Evolutionary conservation across 495 filamentous ascomycete genomes (phyloP).

Genomic region (Aspergillus steynii): DNA sequence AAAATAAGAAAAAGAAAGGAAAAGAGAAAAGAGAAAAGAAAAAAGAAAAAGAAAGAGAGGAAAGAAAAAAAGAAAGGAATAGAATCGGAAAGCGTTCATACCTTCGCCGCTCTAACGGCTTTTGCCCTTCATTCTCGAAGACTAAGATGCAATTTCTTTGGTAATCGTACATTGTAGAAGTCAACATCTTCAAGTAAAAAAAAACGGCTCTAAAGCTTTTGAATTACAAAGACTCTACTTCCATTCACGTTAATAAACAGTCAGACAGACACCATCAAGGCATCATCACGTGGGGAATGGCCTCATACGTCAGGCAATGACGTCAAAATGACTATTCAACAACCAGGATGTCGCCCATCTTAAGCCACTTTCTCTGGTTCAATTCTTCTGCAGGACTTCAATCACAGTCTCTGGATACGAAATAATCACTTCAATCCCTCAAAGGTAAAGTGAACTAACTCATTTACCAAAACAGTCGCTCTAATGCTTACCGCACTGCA

Average conservation of each 20-base stretch:
- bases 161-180: too few relatives aligned
- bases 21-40: too few relatives aligned
- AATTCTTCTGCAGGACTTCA: background rate
- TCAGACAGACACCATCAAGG: too few relatives aligned
- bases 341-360: background rate
- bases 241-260: too few relatives aligned
- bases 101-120: background rate
- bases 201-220: too few relatives aligned
- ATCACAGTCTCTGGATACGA: background rate
- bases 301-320: constrained; percentile 21
- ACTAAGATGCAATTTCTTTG: too few relatives aligned
- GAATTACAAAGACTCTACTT: too few relatives aligned
- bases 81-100: background rate
- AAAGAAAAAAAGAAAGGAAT: too few relatives aligned
- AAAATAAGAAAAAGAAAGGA: too few relatives aligned
- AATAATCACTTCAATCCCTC: too few relatives aligned
- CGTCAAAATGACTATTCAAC: constrained; percentile 36
- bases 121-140: background rate
- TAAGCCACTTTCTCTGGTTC: background rate
- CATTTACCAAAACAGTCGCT: background rate
- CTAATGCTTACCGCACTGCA: background rate
- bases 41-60: too few relatives aligned
- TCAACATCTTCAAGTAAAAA: too few relatives aligned
- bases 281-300: background rate
- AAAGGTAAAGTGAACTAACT: background rate